Conservation (phyloP, 768 basidiomycete species). For the Fibroporia radiculosa region DNA sequence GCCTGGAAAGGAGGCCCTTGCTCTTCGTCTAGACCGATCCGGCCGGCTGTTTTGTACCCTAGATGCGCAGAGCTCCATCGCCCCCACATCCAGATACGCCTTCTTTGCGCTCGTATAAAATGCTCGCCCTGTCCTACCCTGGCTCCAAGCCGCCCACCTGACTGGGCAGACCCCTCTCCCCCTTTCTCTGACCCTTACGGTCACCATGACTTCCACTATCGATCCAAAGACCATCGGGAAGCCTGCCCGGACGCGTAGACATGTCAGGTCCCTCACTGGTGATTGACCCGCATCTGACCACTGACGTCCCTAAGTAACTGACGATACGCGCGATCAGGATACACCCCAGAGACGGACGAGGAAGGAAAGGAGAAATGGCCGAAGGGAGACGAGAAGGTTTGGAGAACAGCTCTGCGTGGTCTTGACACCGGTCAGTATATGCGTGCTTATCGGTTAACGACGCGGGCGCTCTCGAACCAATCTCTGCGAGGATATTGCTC, state of each 20-base stretch:
- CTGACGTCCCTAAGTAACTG: neutral
- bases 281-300: neutral
- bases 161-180: too few species aligned
- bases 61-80: too few species aligned
- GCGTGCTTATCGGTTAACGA: too few species aligned
- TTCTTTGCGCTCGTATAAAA: too few species aligned
- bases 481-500: too few species aligned
- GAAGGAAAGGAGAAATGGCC: constrained; percentile 83
- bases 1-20: too few species aligned
- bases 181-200: too few species aligned
- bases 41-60: too few species aligned
- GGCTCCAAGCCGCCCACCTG: neutral
- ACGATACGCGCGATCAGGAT: constrained; percentile 39
- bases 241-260: constrained; percentile 36
- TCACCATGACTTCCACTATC: constrained; percentile 19
- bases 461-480: too few species aligned
- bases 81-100: too few species aligned
- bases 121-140: too few species aligned
- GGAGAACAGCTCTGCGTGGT: constrained; percentile 56
- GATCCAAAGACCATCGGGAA: constrained; percentile 20
- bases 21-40: too few species aligned
- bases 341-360: constrained; percentile 70
- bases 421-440: constrained; percentile 44
- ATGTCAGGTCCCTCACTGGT: constrained; percentile 51
- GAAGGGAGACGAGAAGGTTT: constrained; percentile 64